A percentile compares a stretch with the other conserved stretches of the same genome.
These are phyloP conservation scores for Penicillium sp. DNA, from an alignment of 2,329 filamentous ascomycete genomes.

Conservation along the genomic window DNA sequence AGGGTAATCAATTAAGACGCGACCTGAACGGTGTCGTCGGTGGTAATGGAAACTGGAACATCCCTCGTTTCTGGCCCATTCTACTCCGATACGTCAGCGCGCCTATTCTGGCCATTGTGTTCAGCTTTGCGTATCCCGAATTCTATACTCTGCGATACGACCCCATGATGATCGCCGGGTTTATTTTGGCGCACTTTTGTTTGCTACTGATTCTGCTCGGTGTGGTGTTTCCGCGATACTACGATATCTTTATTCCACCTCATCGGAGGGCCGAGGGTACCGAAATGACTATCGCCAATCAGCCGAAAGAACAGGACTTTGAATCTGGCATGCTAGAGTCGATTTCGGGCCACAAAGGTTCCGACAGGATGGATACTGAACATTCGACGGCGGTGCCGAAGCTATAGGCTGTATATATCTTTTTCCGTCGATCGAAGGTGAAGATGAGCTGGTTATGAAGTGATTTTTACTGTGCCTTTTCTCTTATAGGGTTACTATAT, in stretches of 20 bases:
- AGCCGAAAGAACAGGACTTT: background rate
- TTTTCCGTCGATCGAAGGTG: background rate
- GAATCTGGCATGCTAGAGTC: background rate
- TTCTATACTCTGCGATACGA: constrained; percentile 51
- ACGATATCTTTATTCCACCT: constrained; percentile 52
- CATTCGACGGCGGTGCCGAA: background rate
- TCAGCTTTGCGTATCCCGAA: constrained; percentile 52
- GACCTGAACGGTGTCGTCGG: constrained; percentile 57
- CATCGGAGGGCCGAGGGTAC: constrained; percentile 48
- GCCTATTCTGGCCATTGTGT: constrained; percentile 53
- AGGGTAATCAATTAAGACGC: constrained; percentile 57
- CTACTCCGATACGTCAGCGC: constrained; percentile 52
- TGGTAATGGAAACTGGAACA: constrained; percentile 55
- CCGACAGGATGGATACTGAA: background rate
- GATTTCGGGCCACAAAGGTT: background rate
- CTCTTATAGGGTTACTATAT: too few relatives aligned
- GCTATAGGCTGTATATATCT: background rate
- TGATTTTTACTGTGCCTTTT: background rate
- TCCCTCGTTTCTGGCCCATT: constrained; percentile 52
- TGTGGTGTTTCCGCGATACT: constrained; percentile 55
- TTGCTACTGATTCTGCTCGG: constrained; percentile 50
- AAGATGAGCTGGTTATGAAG: background rate
- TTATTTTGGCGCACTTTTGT: constrained; percentile 48
- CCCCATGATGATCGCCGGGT: constrained; percentile 52
- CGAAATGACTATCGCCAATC: background rate